A percentile compares a stretch with the other conserved stretches of the same genome.
Evolutionary conservation across 441 rosid species (phyloP).

Genomic region (Populus tomentosa): DNA sequence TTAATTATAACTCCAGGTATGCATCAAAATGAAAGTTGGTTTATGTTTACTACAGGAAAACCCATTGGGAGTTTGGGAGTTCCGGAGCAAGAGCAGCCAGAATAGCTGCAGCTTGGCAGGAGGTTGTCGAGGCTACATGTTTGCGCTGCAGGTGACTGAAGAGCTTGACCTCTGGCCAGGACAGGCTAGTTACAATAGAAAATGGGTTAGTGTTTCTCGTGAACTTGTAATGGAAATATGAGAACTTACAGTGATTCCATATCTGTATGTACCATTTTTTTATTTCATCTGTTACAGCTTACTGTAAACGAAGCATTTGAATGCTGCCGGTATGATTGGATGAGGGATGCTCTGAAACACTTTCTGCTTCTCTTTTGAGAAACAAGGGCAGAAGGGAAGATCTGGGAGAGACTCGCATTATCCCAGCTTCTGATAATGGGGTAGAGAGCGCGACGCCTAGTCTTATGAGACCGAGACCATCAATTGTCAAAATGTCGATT

Average conservation of each 20-base stretch:
- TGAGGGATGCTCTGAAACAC: slow-evolving; percentile 43
- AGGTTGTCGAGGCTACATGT: slow-evolving; percentile 68
- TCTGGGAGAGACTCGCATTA: neutral
- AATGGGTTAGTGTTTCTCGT: slow-evolving; percentile 44
- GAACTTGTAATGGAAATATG: neutral
- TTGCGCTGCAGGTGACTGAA: slow-evolving; percentile 53
- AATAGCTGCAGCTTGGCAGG: slow-evolving; percentile 39
- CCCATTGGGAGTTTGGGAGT: slow-evolving; percentile 63
- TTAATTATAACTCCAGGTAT: too few species aligned
- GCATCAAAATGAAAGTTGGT: neutral
- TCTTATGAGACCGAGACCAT: neutral
- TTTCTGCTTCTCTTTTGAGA: slow-evolving; percentile 25
- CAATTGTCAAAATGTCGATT: neutral
- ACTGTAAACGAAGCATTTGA: slow-evolving; percentile 40
- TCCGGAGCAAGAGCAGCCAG: slow-evolving; percentile 61
- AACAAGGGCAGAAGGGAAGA: slow-evolving; percentile 6
- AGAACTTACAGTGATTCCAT: neutral
- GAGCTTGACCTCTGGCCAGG: slow-evolving; percentile 65
- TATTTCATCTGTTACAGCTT: slow-evolving; percentile 25
- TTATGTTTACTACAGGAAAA: slow-evolving; percentile 30
- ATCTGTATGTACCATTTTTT: neutral
- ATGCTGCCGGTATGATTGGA: slow-evolving; percentile 61
- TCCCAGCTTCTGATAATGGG: neutral
- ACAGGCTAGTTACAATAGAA: slow-evolving; percentile 33
- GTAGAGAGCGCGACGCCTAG: slow-evolving; percentile 14